Evolutionary conservation across 2,329 filamentous ascomycete genomes (phyloP).

Genomic region (Sarocladiaceae sp.): DNA sequence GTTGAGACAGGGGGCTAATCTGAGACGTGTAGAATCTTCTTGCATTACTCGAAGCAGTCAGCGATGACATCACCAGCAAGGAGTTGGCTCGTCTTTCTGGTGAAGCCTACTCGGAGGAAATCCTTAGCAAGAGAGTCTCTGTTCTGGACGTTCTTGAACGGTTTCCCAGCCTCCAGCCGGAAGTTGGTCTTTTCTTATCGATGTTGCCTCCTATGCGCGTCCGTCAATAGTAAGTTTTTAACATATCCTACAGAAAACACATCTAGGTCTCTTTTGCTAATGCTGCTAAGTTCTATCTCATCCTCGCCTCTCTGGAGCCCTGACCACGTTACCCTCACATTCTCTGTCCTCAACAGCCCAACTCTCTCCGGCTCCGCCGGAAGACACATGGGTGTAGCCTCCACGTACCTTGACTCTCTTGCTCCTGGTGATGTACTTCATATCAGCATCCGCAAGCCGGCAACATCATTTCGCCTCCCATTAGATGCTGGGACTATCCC

Average conservation of each 20-base stretch:
- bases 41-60: conserved; percentile 12
- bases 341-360: conserved; percentile 54
- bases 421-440: conserved; percentile 37
- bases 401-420: conserved; percentile 53
- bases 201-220: conserved; percentile 60
- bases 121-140: conserved; percentile 46
- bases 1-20: too few relatives aligned
- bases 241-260: too few relatives aligned
- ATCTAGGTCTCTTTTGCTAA: neutral
- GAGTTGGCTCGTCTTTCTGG: conserved; percentile 27
- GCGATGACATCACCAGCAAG: conserved; percentile 27
- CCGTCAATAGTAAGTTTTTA: conserved; percentile 29
- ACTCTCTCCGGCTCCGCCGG: conserved; percentile 42
- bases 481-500: conserved; percentile 29
- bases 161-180: conserved; percentile 43
- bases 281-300: conserved; percentile 52
- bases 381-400: conserved; percentile 54
- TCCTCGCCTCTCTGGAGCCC: conserved; percentile 58
- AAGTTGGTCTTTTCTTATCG: conserved; percentile 55
- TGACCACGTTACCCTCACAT: conserved; percentile 55
- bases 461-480: conserved; percentile 18
- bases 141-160: conserved; percentile 59
- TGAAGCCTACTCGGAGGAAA: conserved; percentile 31
- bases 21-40: too few relatives aligned
- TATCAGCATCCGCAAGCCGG: conserved; percentile 41